Base-by-base conservation (phyloP, 495 filamentous ascomycete species). In the Trypethelium eluteriae region DNA sequence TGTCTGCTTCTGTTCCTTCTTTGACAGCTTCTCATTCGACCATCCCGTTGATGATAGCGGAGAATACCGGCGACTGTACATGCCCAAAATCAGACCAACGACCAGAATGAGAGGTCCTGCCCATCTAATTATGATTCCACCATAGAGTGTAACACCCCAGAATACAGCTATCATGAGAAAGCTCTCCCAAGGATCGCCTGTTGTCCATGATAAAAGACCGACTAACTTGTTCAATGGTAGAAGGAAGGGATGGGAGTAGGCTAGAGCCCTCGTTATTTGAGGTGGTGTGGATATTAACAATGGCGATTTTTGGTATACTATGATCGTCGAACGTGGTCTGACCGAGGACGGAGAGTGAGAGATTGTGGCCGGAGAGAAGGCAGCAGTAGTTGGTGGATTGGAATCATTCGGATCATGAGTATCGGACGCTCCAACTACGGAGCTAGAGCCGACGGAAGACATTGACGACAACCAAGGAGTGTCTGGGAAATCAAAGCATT, bases 241-340 rank as follows among this genome's bases (percentile, higher is more conserved):
- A 16, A 99, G 79, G 73, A 96, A 98, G 1, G 93, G 92, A 76
- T 97, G 92, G 34, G 91, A 95, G 73, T 97, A 96, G 66, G 92
- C 92, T 63, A 99, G 82, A 0, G 92, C 91, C 59, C 93, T 84
- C 5, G 94, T 98, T 73, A 99, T 85, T 74, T 93, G 88, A 2
- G 94, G 95, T 38, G 94, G 94, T 39, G 94, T 99, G 12, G 93
- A 91, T 62, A 95, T 87, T 39, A 99, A 82, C 35, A 99, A 79
- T 25, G 95, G 94, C 3, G 90, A 95, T 77, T 98, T 99, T 74
- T 94, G 92, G 76, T 98, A 92, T 1, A 99, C 93, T 64, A 98
- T 85, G 70, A 98, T 90, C 66, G 91, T 94, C 47, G 90, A 93
- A 61, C 92, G 86, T 66, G 91, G 85, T 71, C 88, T 88, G 46